phyloP scores from a whole-genome alignment of 2,329 filamentous ascomycete species.

The Capronia americana region DNA sequence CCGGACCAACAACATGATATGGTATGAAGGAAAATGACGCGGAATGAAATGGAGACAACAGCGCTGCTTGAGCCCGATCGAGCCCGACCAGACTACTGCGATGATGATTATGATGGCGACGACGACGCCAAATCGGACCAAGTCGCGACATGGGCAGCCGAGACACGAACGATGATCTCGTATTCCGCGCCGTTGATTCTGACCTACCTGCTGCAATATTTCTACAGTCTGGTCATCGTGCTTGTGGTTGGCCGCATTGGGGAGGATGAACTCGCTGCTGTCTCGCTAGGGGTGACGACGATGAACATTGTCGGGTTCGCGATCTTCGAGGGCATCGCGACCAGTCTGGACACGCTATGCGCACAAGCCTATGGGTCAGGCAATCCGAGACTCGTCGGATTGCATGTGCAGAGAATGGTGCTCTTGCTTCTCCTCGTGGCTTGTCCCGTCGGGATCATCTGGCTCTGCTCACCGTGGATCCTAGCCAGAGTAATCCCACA shows the following conservation, averaged over 20 bases:
- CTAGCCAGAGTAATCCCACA: constrained; percentile 69
- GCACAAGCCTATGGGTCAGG: constrained; percentile 85
- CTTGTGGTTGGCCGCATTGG: constrained; percentile 74
- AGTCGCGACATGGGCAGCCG: constrained; percentile 24
- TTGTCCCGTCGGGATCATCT: constrained; percentile 68
- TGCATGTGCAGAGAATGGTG: constrained; percentile 75
- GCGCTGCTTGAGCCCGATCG: constrained; percentile 5
- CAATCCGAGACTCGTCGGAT: constrained; percentile 76
- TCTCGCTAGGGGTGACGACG: constrained; percentile 71
- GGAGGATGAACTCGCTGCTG: constrained; percentile 65
- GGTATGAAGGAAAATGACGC: not conserved
- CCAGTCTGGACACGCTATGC: constrained; percentile 81
- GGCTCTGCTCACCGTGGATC: constrained; percentile 66
- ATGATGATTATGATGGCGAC: not conserved
- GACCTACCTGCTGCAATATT: constrained; percentile 74
- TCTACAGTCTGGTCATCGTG: constrained; percentile 71
- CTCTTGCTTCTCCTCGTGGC: constrained; percentile 70
- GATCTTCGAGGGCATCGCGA: constrained; percentile 75
- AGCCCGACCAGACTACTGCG: not conserved
- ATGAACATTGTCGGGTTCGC: constrained; percentile 72
- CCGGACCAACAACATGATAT: not conserved
- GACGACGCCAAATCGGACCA: not conserved
- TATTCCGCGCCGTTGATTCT: constrained; percentile 62
- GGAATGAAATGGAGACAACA: constrained; percentile 14
- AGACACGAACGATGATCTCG: constrained; percentile 20